Evolutionary conservation across 179 eudicot species (phyloP).

Genomic region (Silene coronaria): DNA sequence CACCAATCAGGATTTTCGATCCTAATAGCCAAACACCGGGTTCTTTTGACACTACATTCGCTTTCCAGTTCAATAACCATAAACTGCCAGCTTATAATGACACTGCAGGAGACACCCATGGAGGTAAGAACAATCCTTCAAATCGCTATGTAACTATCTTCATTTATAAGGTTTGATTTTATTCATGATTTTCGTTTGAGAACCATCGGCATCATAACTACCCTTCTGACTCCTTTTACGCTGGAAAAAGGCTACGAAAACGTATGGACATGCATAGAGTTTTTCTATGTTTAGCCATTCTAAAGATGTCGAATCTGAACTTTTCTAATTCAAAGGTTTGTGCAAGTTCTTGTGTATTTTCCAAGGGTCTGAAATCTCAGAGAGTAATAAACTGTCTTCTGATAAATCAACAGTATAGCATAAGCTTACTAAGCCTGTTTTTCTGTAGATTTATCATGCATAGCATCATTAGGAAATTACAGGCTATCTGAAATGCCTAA

Average conservation of each 20-base stretch:
- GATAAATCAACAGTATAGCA: neutral
- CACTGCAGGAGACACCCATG: slow-evolving; percentile 22
- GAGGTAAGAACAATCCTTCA: slow-evolving; percentile 22
- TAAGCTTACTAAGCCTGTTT: neutral
- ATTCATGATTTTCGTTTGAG: too few relatives aligned
- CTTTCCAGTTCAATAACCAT: slow-evolving; percentile 49
- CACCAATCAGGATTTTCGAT: slow-evolving; percentile 60
- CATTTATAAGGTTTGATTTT: too few relatives aligned
- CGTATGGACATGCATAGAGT: too few relatives aligned
- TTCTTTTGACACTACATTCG: slow-evolving; percentile 62
- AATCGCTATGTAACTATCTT: too few relatives aligned
- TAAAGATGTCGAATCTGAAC: too few relatives aligned
- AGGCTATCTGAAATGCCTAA: neutral
- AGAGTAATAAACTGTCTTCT: neutral
- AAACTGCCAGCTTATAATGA: slow-evolving; percentile 3
- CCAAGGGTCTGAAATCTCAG: neutral
- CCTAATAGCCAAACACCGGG: slow-evolving; percentile 49
- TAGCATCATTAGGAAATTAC: too few relatives aligned
- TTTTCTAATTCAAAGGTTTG: too few relatives aligned
- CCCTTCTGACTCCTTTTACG: too few relatives aligned
- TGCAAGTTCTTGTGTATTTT: too few relatives aligned
- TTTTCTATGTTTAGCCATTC: neutral
- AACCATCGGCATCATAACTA: too few relatives aligned
- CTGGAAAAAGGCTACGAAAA: too few relatives aligned
- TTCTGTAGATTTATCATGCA: too few relatives aligned